phyloP scores from a whole-genome alignment of 129 eudicot species.

The Helichrysum umbraculigerum region DNA sequence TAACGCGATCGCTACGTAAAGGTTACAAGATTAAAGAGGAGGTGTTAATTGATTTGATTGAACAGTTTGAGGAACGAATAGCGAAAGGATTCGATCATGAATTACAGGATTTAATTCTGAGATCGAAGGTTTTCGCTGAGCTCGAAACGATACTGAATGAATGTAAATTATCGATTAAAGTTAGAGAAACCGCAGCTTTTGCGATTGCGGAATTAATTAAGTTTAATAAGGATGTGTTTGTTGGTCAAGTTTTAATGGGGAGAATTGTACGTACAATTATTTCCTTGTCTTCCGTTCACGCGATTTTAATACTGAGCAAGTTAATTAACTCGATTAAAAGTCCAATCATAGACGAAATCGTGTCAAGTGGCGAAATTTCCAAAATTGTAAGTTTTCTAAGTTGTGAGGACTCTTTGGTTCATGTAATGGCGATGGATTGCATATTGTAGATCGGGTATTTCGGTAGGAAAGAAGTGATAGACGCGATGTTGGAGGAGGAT shows the following conservation, averaged over 20 bases:
- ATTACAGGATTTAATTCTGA: slow-evolving; percentile 60
- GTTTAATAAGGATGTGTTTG: slow-evolving; percentile 82
- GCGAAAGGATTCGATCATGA: slow-evolving; percentile 60
- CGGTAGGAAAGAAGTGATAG: slow-evolving; percentile 81
- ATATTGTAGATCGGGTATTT: slow-evolving; percentile 76
- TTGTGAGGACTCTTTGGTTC: slow-evolving; percentile 27
- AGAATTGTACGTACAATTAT: slow-evolving; percentile 44
- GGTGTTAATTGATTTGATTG: slow-evolving; percentile 28
- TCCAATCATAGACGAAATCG: slow-evolving; percentile 75
- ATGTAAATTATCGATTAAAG: slow-evolving; percentile 23
- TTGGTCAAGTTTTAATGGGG: slow-evolving; percentile 62
- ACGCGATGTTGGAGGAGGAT: slow-evolving; percentile 61
- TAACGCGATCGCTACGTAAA: slow-evolving; percentile 37
- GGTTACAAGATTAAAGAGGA: slow-evolving; percentile 25
- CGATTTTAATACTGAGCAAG: slow-evolving; percentile 38
- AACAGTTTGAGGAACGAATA: slow-evolving; percentile 42
- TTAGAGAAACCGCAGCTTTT: slow-evolving; percentile 54
- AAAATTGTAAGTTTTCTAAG: slow-evolving; percentile 40
- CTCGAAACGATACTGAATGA: slow-evolving; percentile 52
- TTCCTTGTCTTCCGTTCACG: slow-evolving; percentile 38
- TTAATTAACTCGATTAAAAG: slow-evolving; percentile 69
- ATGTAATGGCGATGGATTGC: slow-evolving; percentile 54
- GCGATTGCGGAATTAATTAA: slow-evolving; percentile 54
- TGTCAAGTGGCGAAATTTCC: slow-evolving; percentile 48
- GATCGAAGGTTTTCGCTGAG: slow-evolving; percentile 46